A percentile compares a stretch with the other conserved stretches of the same genome.
phyloP scores from a whole-genome alignment of 495 filamentous ascomycete species.

The Pyronema domesticum region DNA sequence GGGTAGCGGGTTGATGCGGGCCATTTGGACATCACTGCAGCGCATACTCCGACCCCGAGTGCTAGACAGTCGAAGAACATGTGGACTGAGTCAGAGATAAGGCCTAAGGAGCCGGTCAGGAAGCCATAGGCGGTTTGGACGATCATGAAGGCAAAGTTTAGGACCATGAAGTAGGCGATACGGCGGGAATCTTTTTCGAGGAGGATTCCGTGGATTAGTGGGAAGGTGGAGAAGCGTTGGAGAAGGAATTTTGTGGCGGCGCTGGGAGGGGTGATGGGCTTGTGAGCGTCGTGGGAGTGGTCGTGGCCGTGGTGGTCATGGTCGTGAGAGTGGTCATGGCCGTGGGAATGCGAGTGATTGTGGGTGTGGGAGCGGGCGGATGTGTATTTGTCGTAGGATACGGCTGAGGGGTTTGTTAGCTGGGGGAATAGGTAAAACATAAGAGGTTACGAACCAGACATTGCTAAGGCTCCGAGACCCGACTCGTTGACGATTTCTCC shows the following conservation, averaged over 20 bases:
- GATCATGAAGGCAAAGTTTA: constrained; percentile 92
- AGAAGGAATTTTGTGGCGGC: constrained; percentile 23
- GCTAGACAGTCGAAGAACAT: constrained; percentile 99
- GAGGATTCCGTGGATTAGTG: constrained; percentile 67
- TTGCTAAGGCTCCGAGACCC: constrained; percentile 8
- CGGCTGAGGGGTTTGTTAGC: background rate
- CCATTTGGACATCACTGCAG: constrained; percentile 97
- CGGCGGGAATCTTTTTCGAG: constrained; percentile 83
- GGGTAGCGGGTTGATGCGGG: constrained; percentile 73
- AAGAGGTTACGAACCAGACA: constrained; percentile 8
- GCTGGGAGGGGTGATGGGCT: constrained; percentile 7
- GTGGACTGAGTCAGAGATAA: constrained; percentile 93
- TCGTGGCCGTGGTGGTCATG: background rate
- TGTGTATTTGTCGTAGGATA: constrained; percentile 9
- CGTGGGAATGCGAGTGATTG: constrained; percentile 25
- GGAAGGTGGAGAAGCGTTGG: constrained; percentile 43
- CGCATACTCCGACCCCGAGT: constrained; percentile 74
- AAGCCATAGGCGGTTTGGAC: constrained; percentile 90
- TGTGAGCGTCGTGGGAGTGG: background rate
- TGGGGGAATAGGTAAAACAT: background rate
- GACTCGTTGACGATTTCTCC: constrained; percentile 5
- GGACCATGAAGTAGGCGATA: constrained; percentile 90
- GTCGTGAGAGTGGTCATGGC: constrained; percentile 23
- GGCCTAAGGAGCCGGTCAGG: constrained; percentile 73
- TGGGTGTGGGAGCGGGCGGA: constrained; percentile 13